These are phyloP conservation scores for Neonothopanus nambi DNA, from an alignment of 1,284 basidiomycete genomes.

Conservation along the genomic window DNA sequence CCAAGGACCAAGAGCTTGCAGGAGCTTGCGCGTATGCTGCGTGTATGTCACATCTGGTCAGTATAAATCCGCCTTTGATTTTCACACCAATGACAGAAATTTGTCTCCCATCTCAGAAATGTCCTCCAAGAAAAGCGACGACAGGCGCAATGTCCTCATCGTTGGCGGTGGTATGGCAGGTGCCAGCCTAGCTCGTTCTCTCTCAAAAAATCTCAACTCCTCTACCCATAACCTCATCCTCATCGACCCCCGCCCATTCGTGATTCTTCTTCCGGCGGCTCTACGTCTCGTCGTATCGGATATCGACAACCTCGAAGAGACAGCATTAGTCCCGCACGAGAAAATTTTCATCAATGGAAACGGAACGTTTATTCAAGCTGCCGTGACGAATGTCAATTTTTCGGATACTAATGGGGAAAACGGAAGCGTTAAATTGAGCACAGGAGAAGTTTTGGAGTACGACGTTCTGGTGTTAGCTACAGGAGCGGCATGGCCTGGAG, in stretches of 20 bases:
- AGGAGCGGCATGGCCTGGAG: conserved; percentile 55
- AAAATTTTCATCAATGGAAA: conserved; percentile 46
- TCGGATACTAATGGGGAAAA: conserved; percentile 28
- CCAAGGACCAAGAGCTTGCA: no score
- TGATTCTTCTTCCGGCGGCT: conserved; percentile 36
- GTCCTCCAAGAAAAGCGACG: not conserved
- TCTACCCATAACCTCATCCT: conserved; percentile 39
- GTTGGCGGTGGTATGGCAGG: conserved; percentile 45
- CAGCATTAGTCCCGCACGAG: conserved; percentile 43
- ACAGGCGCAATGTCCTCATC: conserved; percentile 34
- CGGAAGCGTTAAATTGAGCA: conserved; percentile 46
- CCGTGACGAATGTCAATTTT: not conserved
- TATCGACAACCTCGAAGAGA: conserved; percentile 38
- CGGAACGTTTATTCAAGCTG: conserved; percentile 42
- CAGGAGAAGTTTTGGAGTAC: conserved; percentile 51
- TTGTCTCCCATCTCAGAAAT: not conserved
- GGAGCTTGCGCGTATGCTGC: no score
- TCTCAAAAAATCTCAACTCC: conserved; percentile 39
- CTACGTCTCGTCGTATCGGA: conserved; percentile 40
- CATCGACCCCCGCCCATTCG: conserved; percentile 39
- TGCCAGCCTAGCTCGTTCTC: conserved; percentile 29
- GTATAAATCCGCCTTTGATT: no score
- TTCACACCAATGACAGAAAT: no score
- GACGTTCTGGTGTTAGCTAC: conserved; percentile 57
- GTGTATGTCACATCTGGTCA: no score